Percentiles rank a stretch among this genome's conserved stretches.
These are phyloP conservation scores for Bipolaris zeicola DNA, from an alignment of 2,329 filamentous ascomycete genomes.

Conservation along the genomic window DNA sequence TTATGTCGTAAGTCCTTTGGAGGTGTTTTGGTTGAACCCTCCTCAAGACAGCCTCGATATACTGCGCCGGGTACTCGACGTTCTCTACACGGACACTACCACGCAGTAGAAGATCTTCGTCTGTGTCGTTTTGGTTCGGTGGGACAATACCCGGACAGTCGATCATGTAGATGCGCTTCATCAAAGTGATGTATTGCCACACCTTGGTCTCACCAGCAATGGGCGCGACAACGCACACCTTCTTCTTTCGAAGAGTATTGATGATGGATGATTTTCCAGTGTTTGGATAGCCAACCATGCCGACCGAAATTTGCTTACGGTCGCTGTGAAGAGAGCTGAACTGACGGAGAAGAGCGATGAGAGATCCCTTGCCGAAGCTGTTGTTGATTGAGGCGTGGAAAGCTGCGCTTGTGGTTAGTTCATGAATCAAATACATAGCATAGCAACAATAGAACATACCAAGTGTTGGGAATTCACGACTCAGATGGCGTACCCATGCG, in stretches of 20 bases:
- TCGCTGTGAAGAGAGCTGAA: slow-evolving; percentile 89
- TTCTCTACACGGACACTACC: slow-evolving; percentile 95
- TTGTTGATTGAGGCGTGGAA: slow-evolving; percentile 96
- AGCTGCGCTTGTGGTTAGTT: slow-evolving; percentile 41
- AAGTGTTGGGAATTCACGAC: slow-evolving; percentile 89
- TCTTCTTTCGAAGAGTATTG: slow-evolving; percentile 93
- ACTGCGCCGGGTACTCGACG: slow-evolving; percentile 94
- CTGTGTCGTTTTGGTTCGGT: slow-evolving; percentile 80
- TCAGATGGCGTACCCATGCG: slow-evolving; percentile 86
- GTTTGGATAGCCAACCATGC: slow-evolving; percentile 88
- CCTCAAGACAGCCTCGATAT: slow-evolving; percentile 80
- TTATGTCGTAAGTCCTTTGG: slow-evolving; percentile 90
- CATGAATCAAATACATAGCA: background rate
- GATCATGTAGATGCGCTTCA: slow-evolving; percentile 93
- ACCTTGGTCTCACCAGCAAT: slow-evolving; percentile 97
- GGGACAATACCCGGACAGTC: slow-evolving; percentile 97
- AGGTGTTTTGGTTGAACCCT: slow-evolving; percentile 86
- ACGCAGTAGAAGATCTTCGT: slow-evolving; percentile 84
- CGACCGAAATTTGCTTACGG: slow-evolving; percentile 92
- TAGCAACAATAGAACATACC: slow-evolving; percentile 44
- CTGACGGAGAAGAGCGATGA: slow-evolving; percentile 90
- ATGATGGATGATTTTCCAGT: slow-evolving; percentile 97
- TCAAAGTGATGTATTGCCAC: slow-evolving; percentile 96
- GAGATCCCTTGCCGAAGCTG: slow-evolving; percentile 91
- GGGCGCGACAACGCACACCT: slow-evolving; percentile 89